These are phyloP conservation scores for Carex kokanica DNA, from an alignment of 176 grass and related monocot species.

Conservation along the genomic window DNA sequence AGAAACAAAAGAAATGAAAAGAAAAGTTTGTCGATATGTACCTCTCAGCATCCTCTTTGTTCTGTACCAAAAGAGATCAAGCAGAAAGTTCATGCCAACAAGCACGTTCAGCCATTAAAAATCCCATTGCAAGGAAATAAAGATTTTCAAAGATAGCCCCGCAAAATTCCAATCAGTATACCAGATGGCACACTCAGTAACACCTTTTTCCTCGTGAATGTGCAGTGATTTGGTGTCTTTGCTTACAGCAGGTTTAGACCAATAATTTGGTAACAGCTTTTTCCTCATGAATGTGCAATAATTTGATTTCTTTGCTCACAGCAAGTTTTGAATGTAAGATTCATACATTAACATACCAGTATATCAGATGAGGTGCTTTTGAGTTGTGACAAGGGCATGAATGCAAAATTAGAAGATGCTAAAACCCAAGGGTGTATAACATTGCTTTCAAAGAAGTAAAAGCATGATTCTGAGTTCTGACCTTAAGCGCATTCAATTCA, in stretches of 20 bases:
- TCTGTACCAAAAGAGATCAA: conserved; percentile 12
- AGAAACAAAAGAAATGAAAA: not conserved
- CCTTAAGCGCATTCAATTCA: conserved; percentile 55
- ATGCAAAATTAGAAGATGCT: not conserved
- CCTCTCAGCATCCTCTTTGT: conserved; percentile 31
- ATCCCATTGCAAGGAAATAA: not conserved
- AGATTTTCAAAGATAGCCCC: not conserved
- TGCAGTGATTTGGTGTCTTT: not conserved
- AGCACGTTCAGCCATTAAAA: not conserved
- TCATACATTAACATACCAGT: not conserved
- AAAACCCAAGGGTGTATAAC: not conserved
- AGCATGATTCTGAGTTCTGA: conserved; percentile 30
- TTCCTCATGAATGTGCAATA: not conserved
- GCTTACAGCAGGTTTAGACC: not conserved
- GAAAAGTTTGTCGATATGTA: conserved; percentile 1
- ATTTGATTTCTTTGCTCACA: not conserved
- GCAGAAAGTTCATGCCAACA: not conserved
- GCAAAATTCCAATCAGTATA: not conserved
- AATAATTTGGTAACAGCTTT: not conserved
- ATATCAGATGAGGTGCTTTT: not conserved
- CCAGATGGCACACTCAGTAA: not conserved
- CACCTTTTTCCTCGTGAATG: not conserved
- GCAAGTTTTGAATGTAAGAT: not conserved
- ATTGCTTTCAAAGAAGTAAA: not conserved
- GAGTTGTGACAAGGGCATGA: not conserved